Percentiles rank a stretch among this genome's conserved stretches.
Conservation (phyloP, 805 yeast species). For the Lipomyces anomalus region DNA sequence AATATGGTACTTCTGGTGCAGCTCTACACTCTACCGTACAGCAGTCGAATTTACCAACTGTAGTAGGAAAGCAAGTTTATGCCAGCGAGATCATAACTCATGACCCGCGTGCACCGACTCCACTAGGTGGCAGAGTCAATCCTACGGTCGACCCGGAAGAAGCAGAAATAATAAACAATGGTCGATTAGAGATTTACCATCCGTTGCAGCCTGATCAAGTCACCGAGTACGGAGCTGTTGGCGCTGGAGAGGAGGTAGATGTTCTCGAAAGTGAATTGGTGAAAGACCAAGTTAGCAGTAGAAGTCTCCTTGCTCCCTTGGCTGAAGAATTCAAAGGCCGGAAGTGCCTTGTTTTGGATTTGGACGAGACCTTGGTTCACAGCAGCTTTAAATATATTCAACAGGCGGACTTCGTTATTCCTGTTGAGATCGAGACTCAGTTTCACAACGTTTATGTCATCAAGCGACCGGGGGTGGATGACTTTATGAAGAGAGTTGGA, state of each 20-base stretch:
- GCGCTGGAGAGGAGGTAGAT: not conserved
- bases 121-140: not conserved
- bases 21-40: not conserved
- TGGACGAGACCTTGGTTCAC: constrained; percentile 95
- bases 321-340: constrained; percentile 48
- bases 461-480: constrained; percentile 97
- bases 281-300: not conserved
- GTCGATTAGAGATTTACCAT: constrained; percentile 18
- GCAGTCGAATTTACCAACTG: not conserved
- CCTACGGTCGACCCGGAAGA: not conserved
- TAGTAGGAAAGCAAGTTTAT: not conserved
- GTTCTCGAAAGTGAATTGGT: not conserved
- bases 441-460: constrained; percentile 92
- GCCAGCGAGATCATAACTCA: not conserved
- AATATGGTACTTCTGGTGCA: not conserved
- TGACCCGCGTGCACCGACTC: not conserved
- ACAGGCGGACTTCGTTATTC: constrained; percentile 93
- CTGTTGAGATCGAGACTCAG: constrained; percentile 92
- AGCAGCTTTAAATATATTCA: constrained; percentile 87
- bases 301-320: constrained; percentile 50
- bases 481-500: constrained; percentile 77
- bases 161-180: constrained; percentile 10
- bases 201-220: constrained; percentile 21
- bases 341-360: constrained; percentile 83
- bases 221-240: constrained; percentile 15